Evolutionary conservation across 139 green algal genomes (phyloP), one percentile per base, ranked within the genome.

Genomic region (Chlorella sp.): DNA sequence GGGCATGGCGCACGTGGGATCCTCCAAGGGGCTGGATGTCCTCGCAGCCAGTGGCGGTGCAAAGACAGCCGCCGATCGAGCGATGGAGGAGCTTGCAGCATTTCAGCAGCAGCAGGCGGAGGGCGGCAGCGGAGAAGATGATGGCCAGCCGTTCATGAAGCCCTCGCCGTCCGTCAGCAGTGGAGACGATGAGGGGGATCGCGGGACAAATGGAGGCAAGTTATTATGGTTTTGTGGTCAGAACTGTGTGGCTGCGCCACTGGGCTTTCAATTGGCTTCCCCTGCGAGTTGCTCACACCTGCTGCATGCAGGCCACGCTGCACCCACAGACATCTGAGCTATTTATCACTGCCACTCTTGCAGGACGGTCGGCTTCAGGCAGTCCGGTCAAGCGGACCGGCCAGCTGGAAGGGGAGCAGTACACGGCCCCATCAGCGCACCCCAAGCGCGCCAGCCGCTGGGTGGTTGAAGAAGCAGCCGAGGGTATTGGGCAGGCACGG

Each of bases 141-240:
- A 85, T 34, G 57, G 39, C 9, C 38, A 18, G 85, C 36, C 78
- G 11, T 76, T 62, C 25, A 81, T 94, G 78, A 94, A 94, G 86
- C 65, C 76, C 1, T 92, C 89, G 11, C 92, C 92, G 0, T 90
- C 85, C 4, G 74, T 85, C 3, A 93, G 89, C 64, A 85, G 73
- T 17, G 60, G 23, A 5, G 78, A 75, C 13, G 62, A 73, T 7
- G 78, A 30, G 41, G 62, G 75, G 63, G 76, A 21, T 28, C 25
- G 23, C 6, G 36, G 36, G 7, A 11, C 44, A 55, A 11, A 55
- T 21, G 15, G 11, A 21, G 51, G 51, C 51, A 60, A 60, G 51
- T 51, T 51, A 9, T 51, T 51, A 9, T 51, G 44, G 44, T 51
- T 16, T 51, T 9, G 44, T 16, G 7, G 7, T 16, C 44, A 16